Evolutionary conservation across 2,329 filamentous ascomycete genomes (phyloP).

Genomic region (Xylaria sp.): DNA sequence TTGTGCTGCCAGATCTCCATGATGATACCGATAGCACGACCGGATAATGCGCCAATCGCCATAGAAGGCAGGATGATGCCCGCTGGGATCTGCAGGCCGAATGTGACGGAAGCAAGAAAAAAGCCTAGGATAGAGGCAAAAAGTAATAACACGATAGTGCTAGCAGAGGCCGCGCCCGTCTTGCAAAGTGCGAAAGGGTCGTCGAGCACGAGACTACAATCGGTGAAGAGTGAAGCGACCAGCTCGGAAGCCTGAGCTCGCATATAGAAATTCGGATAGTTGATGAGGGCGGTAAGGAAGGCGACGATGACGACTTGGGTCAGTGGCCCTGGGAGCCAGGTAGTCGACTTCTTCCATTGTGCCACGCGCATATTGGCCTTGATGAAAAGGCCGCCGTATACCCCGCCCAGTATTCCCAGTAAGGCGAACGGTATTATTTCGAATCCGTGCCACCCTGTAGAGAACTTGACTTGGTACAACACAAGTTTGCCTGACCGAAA

Average conservation of each 20-base stretch:
- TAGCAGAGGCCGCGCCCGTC: constrained; percentile 81
- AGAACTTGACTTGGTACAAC: constrained; percentile 94
- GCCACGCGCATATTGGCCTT: constrained; percentile 91
- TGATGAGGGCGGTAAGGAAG: constrained; percentile 84
- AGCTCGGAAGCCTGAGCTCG: constrained; percentile 90
- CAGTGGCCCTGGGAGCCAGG: constrained; percentile 77
- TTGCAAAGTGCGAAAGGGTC: constrained; percentile 93
- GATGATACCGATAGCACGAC: constrained; percentile 87
- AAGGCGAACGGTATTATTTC: constrained; percentile 89
- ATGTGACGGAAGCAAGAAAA: constrained; percentile 85
- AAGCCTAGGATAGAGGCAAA: constrained; percentile 86
- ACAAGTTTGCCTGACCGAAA: constrained; percentile 96
- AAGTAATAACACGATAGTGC: constrained; percentile 83
- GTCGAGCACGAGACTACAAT: constrained; percentile 83
- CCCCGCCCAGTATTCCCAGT: constrained; percentile 87
- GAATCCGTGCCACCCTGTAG: constrained; percentile 90
- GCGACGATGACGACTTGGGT: constrained; percentile 83
- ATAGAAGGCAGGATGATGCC: constrained; percentile 97
- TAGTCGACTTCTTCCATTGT: constrained; percentile 75
- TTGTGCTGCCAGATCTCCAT: constrained; percentile 88
- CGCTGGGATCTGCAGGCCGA: constrained; percentile 92
- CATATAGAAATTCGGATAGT: constrained; percentile 97
- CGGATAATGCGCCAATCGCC: constrained; percentile 91
- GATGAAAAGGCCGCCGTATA: constrained; percentile 95
- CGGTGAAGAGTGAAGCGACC: constrained; percentile 89